Conservation (phyloP, 371 early-diverging fungal species). For the Chytridium lagenaria region DNA sequence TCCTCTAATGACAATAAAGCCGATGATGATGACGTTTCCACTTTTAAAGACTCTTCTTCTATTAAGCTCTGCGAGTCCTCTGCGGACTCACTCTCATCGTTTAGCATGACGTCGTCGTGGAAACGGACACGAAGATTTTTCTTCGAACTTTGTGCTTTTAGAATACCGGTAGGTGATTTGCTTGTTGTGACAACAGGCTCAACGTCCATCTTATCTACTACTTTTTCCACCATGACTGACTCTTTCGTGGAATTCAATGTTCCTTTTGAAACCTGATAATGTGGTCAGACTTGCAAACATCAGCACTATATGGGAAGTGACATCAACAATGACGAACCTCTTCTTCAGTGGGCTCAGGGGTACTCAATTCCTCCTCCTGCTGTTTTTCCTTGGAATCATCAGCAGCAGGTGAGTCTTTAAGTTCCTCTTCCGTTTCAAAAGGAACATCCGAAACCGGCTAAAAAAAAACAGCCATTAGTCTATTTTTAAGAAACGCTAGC, state of each 20-base stretch:
- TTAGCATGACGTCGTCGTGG: neutral
- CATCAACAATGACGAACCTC: too few species aligned
- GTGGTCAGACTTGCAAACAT: too few species aligned
- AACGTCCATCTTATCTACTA: too few species aligned
- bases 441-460: slow-evolving; percentile 22
- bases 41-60: neutral
- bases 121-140: neutral
- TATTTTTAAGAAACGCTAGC: slow-evolving; percentile 8
- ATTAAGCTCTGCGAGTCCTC: neutral
- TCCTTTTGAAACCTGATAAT: too few species aligned
- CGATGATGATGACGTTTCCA: neutral
- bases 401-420: neutral
- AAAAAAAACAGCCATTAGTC: neutral
- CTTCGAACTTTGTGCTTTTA: neutral
- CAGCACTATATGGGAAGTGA: too few species aligned
- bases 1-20: too few species aligned
- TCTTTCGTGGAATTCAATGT: too few species aligned
- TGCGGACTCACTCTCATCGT: neutral
- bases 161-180: too few species aligned
- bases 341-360: too few species aligned
- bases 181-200: too few species aligned
- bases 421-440: slow-evolving; percentile 14
- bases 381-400: neutral
- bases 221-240: too few species aligned
- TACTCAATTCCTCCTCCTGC: neutral